These are phyloP conservation scores for Fusarium neocosmosporiellum DNA, from an alignment of 2,329 filamentous ascomycete genomes.

Conservation along the genomic window DNA sequence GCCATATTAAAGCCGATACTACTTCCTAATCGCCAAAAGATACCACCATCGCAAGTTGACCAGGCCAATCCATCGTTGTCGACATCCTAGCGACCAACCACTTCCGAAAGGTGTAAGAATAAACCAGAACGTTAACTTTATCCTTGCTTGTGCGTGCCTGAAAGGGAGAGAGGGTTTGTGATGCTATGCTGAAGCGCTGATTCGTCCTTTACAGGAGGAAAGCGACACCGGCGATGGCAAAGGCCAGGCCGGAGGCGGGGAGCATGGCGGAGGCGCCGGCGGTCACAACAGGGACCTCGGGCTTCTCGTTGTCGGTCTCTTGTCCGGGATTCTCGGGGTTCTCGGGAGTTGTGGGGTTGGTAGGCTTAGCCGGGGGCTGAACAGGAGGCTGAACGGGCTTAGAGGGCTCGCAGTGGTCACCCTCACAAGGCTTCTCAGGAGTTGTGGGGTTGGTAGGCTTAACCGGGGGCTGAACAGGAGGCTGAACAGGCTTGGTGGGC, in stretches of 20 bases:
- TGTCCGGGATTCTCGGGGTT: background rate
- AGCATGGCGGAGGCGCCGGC: slow-evolving; percentile 42
- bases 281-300: slow-evolving; percentile 33
- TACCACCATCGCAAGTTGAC: slow-evolving; percentile 33
- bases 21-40: slow-evolving; percentile 37
- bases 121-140: slow-evolving; percentile 40
- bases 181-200: slow-evolving; percentile 7
- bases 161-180: slow-evolving; percentile 8
- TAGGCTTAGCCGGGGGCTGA: background rate
- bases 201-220: slow-evolving; percentile 40
- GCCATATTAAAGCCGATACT: slow-evolving; percentile 39
- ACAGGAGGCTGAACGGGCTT: slow-evolving; percentile 7
- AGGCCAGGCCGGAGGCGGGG: slow-evolving; percentile 36
- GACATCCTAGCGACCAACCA: slow-evolving; percentile 23
- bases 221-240: slow-evolving; percentile 39
- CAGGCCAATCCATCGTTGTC: slow-evolving; percentile 20
- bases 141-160: slow-evolving; percentile 17
- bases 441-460: background rate
- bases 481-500: slow-evolving; percentile 3
- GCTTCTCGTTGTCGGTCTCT: slow-evolving; percentile 2
- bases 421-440: background rate
- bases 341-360: background rate
- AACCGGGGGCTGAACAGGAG: background rate
- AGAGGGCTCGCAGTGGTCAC: background rate
- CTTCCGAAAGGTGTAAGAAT: slow-evolving; percentile 34